Conservation (phyloP, 169 alveolate species). For the Plasmodium fragile region DNA sequence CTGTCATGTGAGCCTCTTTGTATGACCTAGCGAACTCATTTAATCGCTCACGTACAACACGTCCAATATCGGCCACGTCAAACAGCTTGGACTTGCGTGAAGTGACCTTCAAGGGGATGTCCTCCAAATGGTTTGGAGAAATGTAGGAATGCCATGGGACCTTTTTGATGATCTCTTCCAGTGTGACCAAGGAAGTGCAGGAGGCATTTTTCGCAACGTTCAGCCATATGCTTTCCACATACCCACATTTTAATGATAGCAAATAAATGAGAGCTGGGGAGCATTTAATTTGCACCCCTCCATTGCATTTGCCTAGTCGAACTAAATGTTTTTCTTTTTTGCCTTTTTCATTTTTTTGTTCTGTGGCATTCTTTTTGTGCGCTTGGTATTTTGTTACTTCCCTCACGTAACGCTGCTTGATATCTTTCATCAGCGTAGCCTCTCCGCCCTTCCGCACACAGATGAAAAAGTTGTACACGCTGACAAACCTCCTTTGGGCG, state of each 20-base stretch:
- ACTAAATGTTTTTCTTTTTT: slow-evolving; percentile 69
- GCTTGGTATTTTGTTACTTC: slow-evolving; percentile 38
- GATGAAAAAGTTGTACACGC: slow-evolving; percentile 62
- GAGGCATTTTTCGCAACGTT: slow-evolving; percentile 43
- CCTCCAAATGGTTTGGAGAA: slow-evolving; percentile 15
- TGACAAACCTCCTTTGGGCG: slow-evolving; percentile 3
- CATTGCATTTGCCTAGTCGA: slow-evolving; percentile 38
- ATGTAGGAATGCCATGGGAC: slow-evolving; percentile 38
- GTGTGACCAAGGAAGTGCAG: slow-evolving; percentile 30
- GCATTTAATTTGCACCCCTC: slow-evolving; percentile 63
- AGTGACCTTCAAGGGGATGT: slow-evolving; percentile 39
- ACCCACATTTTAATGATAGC: slow-evolving; percentile 54
- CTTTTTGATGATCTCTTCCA: slow-evolving; percentile 11
- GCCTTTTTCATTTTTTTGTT: neutral
- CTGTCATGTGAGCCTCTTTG: neutral
- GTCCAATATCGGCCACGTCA: slow-evolving; percentile 14
- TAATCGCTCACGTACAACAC: slow-evolving; percentile 7
- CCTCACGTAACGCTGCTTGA: slow-evolving; percentile 30
- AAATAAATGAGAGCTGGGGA: slow-evolving; percentile 57
- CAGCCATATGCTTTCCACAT: slow-evolving; percentile 73
- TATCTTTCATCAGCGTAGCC: slow-evolving; percentile 36
- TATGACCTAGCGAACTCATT: neutral
- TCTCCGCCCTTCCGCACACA: slow-evolving; percentile 69
- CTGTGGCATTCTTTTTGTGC: neutral
- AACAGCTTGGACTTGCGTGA: slow-evolving; percentile 42